These are phyloP conservation scores for Edaphochlamys debaryana DNA, from an alignment of 139 green algal species.

Conservation along the genomic window DNA sequence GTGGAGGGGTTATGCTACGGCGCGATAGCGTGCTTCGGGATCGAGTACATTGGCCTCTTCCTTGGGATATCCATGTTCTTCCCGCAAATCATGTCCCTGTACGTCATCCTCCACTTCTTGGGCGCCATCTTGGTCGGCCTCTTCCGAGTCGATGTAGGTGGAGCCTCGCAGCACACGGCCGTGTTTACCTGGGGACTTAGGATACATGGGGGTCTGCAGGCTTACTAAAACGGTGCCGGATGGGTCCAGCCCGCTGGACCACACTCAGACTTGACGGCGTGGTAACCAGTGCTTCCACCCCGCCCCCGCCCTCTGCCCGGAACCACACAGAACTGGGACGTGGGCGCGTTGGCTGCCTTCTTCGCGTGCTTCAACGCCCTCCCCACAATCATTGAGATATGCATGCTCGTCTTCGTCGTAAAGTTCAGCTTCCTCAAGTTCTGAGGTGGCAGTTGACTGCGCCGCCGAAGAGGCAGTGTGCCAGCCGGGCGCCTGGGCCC, in stretches of 20 bases:
- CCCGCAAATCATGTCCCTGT: slow-evolving; percentile 32
- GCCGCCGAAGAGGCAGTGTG: no score
- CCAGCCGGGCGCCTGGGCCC: no score
- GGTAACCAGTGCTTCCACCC: neutral
- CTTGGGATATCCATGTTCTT: slow-evolving; percentile 66
- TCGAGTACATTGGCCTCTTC: slow-evolving; percentile 66
- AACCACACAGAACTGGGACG: slow-evolving; percentile 36
- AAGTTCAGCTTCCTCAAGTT: slow-evolving; percentile 55
- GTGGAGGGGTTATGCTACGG: slow-evolving; percentile 49
- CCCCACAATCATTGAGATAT: slow-evolving; percentile 48
- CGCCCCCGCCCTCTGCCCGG: neutral
- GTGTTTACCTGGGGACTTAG: no score
- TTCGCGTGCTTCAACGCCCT: slow-evolving; percentile 49
- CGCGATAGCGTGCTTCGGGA: slow-evolving; percentile 58
- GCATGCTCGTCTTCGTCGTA: slow-evolving; percentile 49
- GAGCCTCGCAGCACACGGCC: neutral
- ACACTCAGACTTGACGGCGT: neutral
- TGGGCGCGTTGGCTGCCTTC: slow-evolving; percentile 47
- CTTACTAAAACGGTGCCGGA: no score
- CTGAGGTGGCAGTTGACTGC: no score
- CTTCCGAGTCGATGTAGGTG: slow-evolving; percentile 54
- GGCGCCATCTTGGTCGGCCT: slow-evolving; percentile 52
- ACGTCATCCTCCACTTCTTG: slow-evolving; percentile 55
- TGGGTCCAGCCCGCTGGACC: no score
- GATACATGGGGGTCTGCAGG: no score